Base-by-base conservation (phyloP, 371 early-diverging fungal genomes). In the Cokeromyces recurvatus region DNA sequence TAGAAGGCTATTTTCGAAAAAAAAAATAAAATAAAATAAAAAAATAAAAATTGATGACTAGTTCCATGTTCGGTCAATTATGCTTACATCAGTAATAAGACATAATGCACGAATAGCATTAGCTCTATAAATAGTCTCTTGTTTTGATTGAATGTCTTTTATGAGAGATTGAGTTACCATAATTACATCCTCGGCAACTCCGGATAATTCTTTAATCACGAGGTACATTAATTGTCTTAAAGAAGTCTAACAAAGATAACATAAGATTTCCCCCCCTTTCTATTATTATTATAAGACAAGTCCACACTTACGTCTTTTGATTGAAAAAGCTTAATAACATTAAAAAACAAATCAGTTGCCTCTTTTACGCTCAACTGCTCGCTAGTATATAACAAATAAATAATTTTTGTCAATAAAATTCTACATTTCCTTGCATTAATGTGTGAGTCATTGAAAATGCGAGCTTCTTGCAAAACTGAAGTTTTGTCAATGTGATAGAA, bases 291-390 rank as follows among this genome's bases (percentile, higher is more conserved):
- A n/a, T n/a, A n/a, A n/a, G n/a, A n/a, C n/a, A n/a, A n/a, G n/a
- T n/a, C n/a, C n/a, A n/a, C n/a, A n/a, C 85, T 62, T 82, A 92
- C 94, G 72, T 97, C 97, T 68, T 88, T 91, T 51, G 84, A 85
- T 76, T 96, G 97, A 74, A 98, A 98, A 43, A 97, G 85, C 78
- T 95, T 94, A 9, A 94, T 96, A 55, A 94, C 90, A 59, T 90
- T 89, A 66, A 98, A 98, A 73, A 98, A 98, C n/a, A 94, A 80
- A 57, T 95, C 91, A 0, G 99, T 98, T 4, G 99, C 97, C 72
- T 97, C 98, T 29, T 81, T 83, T 14, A 89, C 86, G 38, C 83
- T 79, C 62, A 97, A 90, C 22, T 82, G 72, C 66, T 97, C 95
- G n/a, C 88, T 88, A 48, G 90, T 82, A 60, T 92, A 92, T 42